Base-by-base conservation (phyloP, 441 rosid species). In the Aquilaria agallochum region DNA sequence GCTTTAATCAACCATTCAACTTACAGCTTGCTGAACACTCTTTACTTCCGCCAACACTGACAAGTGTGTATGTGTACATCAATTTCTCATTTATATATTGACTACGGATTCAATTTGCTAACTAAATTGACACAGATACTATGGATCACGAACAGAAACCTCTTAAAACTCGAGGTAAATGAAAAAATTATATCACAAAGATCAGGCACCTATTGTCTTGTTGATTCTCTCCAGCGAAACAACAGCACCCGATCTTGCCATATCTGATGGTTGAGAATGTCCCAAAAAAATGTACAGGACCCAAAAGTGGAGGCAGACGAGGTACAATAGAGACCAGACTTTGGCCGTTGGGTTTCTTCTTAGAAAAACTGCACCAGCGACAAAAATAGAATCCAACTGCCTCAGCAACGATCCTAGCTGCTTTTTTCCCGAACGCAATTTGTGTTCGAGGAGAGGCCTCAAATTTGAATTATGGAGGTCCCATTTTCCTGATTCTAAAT, bases 221-320 rank as follows among this genome's bases (percentile, higher is more conserved):
- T 80, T 87, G 60, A 91, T 75, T 75, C 80, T 94, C 68, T 84
- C 90, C 77, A 91, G 74, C 47, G 97, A 91, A 69, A 91, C 51
- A n/a, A 80, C 79, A 2, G 95, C 97, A 67, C 96, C 97, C 5
- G 97, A 84, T 72, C 65, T 72, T 32, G 70, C 55, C 55, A 77
- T 83, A 30, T 65, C 59, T 11, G 97, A 72, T 12, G 83, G 71
- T 58, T 55, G 62, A 0, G 94, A 77, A 60, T 82, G 78, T 31
- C 93, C 78, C 34, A 73, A 64, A 40, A 90, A 77, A 64, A 94
- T 89, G 75, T 94, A 94, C 61, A 89, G n/a, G 72, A 94, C 99
- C 99, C 99, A 94, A 33, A 94, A 62, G 72, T 94, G 99, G 63
- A 94, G 97, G 76, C 89, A 89, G 31, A 79, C 80, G 0, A 94